phyloP scores from a whole-genome alignment of 371 early-diverging fungal genomes.

The Batkoa obscura region DNA sequence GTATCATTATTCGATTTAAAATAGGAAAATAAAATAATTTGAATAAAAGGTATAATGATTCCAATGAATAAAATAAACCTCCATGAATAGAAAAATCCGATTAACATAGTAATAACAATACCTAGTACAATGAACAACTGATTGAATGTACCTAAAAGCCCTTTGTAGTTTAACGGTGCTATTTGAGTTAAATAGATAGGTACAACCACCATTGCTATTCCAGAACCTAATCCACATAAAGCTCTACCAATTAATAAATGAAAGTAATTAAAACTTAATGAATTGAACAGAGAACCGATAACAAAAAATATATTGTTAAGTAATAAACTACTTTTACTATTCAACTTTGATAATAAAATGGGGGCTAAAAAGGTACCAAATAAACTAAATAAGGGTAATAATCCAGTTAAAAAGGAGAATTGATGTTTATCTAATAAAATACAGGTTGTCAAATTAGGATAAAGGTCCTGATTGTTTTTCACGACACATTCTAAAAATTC shows the following conservation, averaged over 20 bases:
- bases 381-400: too few relatives aligned
- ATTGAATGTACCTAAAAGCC: constrained; percentile 50
- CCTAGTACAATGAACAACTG: constrained; percentile 72
- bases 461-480: too few relatives aligned
- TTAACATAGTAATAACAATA: constrained; percentile 41
- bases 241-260: constrained; percentile 38
- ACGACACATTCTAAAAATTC: too few relatives aligned
- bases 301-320: too few relatives aligned
- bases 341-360: too few relatives aligned
- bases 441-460: too few relatives aligned
- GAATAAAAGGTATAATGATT: constrained; percentile 31
- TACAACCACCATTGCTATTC: constrained; percentile 59
- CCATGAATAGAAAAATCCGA: constrained; percentile 52
- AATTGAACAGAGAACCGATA: too few relatives aligned
- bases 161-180: constrained; percentile 48
- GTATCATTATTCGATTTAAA: constrained; percentile 17
- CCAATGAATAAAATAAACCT: constrained; percentile 35
- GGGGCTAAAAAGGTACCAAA: too few relatives aligned
- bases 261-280: too few relatives aligned
- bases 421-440: too few relatives aligned
- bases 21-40: constrained; percentile 37
- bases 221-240: constrained; percentile 67
- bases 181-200: constrained; percentile 78
- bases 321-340: too few relatives aligned
- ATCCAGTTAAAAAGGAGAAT: too few relatives aligned